These are phyloP conservation scores for Adansonia gregorii DNA, from an alignment of 441 rosid genomes.

Conservation along the genomic window DNA sequence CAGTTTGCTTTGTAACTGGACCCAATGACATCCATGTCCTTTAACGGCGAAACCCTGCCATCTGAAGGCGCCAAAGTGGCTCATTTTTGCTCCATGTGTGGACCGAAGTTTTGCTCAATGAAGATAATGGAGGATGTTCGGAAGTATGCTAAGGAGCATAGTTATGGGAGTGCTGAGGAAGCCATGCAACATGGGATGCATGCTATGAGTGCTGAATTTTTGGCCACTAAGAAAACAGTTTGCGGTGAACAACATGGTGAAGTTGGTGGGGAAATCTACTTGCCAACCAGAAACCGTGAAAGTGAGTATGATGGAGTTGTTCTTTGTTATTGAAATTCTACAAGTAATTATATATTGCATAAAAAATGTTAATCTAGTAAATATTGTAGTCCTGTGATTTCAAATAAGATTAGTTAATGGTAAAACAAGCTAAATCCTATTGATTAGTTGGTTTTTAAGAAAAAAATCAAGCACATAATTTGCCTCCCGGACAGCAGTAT, in stretches of 20 bases:
- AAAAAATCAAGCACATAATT: background rate
- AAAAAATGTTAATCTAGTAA: no score
- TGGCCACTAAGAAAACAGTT: conserved; percentile 81
- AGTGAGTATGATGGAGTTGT: conserved; percentile 32
- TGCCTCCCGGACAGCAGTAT: background rate
- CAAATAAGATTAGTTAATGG: background rate
- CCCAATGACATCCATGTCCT: conserved; percentile 98
- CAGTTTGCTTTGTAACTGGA: conserved; percentile 96
- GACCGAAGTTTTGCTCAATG: conserved; percentile 99
- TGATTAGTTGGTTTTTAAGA: no score
- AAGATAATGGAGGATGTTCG: conserved; percentile 98
- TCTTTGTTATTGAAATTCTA: conserved; percentile 2
- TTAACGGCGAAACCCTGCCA: conserved; percentile 96
- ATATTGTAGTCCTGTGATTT: background rate
- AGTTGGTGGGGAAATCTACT: conserved; percentile 91
- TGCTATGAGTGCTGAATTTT: conserved; percentile 92
- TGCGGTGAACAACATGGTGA: conserved; percentile 98
- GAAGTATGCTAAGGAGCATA: conserved; percentile 95
- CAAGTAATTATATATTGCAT: background rate
- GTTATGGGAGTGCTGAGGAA: conserved; percentile 92
- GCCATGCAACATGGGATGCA: conserved; percentile 87
- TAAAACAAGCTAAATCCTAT: background rate
- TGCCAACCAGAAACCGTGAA: conserved; percentile 61
- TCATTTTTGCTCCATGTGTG: conserved; percentile 97
- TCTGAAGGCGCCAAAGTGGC: conserved; percentile 98